A percentile compares a stretch with the other conserved stretches of the same genome.
Conservation (phyloP, 768 basidiomycete genomes). For the Trichaptum fuscoviolaceum region DNA sequence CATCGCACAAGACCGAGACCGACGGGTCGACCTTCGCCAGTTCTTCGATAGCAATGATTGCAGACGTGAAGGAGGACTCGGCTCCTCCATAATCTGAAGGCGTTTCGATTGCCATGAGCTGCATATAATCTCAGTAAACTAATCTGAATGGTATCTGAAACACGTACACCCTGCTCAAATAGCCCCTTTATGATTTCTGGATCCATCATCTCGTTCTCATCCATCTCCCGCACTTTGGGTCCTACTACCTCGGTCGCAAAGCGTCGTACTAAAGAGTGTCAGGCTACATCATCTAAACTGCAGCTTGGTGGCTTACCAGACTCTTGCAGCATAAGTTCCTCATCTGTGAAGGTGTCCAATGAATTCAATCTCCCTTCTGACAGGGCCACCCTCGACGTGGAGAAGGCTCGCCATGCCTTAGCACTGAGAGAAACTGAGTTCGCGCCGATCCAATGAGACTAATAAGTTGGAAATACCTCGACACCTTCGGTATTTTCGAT, state of each 20-base stretch:
- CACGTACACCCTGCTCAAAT: slow-evolving; percentile 89
- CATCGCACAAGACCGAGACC: slow-evolving; percentile 94
- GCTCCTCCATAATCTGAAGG: slow-evolving; percentile 77
- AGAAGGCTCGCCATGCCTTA: background rate
- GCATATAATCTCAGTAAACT: slow-evolving; percentile 5
- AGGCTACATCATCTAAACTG: background rate
- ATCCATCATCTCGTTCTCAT: slow-evolving; percentile 96
- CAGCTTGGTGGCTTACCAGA: slow-evolving; percentile 50
- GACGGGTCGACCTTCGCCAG: slow-evolving; percentile 94
- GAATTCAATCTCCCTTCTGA: slow-evolving; percentile 37
- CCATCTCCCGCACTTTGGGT: slow-evolving; percentile 95
- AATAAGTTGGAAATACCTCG: background rate
- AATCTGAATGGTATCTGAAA: slow-evolving; percentile 1
- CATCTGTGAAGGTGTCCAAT: slow-evolving; percentile 83
- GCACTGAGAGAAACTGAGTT: background rate
- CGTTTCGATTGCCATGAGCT: slow-evolving; percentile 99
- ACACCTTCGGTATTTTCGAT: background rate
- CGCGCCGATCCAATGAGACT: background rate
- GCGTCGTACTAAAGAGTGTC: slow-evolving; percentile 58
- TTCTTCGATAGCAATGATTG: slow-evolving; percentile 96
- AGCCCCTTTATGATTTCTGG: slow-evolving; percentile 77
- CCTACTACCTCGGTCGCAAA: slow-evolving; percentile 87
- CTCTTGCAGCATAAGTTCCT: slow-evolving; percentile 91
- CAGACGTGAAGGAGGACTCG: slow-evolving; percentile 88
- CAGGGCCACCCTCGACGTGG: background rate